Base-by-base conservation (phyloP, 768 basidiomycete genomes). In the Mrakia blollopis region DNA sequence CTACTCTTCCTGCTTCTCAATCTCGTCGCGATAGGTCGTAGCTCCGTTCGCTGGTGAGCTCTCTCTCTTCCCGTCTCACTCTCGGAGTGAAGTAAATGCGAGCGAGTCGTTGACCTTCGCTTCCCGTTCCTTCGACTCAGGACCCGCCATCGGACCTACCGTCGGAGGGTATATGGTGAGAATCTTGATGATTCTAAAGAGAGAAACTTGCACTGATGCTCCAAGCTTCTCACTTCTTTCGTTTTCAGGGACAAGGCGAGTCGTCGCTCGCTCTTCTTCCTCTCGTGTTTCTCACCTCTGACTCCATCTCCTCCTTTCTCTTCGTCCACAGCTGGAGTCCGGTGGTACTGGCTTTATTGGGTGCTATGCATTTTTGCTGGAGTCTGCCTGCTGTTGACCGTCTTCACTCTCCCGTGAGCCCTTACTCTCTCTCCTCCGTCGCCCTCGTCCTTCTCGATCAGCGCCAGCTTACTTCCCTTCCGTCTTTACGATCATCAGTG, bases 91-190 rank as follows among this genome's bases (percentile, higher is more conserved):
- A n/a, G n/a, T n/a, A n/a, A n/a, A n/a, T n/a, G n/a, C n/a, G n/a
- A n/a, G n/a, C n/a, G n/a, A n/a, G n/a, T n/a, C n/a, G n/a, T 41
- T 41, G 39, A 41, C 5, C 39, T 41, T 41, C 39, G 5, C 39
- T 6, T 41, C 39, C 39, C 39, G 39, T 41, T 41, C 39, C 11
- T 11, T 41, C 5, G 39, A 41, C 39, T 41, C 44, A 44, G 44
- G 84, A 25, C 83, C 83, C 0, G 80, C 81, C 0, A 73, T 83
- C n/a, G 83, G 83, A 11, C 85, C 85, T 0, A 82, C 84, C 69
- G 82, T 85, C 16, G 80, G 82, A 13, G 85, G 85, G 0, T 83
- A 80, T 77, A 84, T 85, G 74, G 73, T 50, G 5, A 50, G 47
- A 18, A 3, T 14, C 47, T 47, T 47, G 7, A 5, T 5, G 39